phyloP scores from a whole-genome alignment of 768 basidiomycete species.

The Rhodotorula kratochvilovae region DNA sequence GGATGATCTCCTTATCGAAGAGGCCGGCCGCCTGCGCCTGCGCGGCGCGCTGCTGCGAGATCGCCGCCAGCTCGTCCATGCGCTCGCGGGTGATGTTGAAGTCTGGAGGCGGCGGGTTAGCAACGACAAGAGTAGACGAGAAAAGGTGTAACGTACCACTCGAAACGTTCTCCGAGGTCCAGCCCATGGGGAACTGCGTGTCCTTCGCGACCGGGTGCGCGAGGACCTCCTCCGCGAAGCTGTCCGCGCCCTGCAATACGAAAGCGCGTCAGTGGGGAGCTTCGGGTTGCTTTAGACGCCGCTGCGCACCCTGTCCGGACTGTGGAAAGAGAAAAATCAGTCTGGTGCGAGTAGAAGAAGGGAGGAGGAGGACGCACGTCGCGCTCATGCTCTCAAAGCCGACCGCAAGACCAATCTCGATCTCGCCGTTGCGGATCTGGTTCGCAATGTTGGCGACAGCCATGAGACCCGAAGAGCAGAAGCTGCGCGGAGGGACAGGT shows the following conservation, averaged over 20 bases:
- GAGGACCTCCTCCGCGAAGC: slow-evolving; percentile 64
- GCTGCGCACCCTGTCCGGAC: not conserved
- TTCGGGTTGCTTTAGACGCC: not conserved
- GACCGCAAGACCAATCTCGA: slow-evolving; percentile 79
- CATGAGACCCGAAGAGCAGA: slow-evolving; percentile 82
- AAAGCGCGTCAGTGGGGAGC: slow-evolving; percentile 54
- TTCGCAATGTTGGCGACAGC: slow-evolving; percentile 78
- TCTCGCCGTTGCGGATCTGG: slow-evolving; percentile 70
- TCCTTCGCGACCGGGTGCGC: slow-evolving; percentile 66
- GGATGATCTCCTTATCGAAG: slow-evolving; percentile 78
- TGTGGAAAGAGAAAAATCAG: not conserved
- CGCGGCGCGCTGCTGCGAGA: slow-evolving; percentile 78
- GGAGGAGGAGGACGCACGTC: slow-evolving; percentile 40
- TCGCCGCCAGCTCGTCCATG: slow-evolving; percentile 82
- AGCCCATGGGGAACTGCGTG: slow-evolving; percentile 61
- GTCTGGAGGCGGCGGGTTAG: slow-evolving; percentile 48
- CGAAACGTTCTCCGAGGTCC: slow-evolving; percentile 92
- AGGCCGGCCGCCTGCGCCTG: slow-evolving; percentile 72
- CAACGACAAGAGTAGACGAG: not conserved
- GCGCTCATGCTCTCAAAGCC: slow-evolving; percentile 85
- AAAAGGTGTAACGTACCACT: slow-evolving; percentile 10
- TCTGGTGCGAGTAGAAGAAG: no score
- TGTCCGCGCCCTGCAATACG: slow-evolving; percentile 55
- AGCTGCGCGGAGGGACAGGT: slow-evolving; percentile 44
- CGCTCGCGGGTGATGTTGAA: slow-evolving; percentile 65